phyloP scores from a whole-genome alignment of 805 yeast genomes.

The Torulaspora quercuum region DNA sequence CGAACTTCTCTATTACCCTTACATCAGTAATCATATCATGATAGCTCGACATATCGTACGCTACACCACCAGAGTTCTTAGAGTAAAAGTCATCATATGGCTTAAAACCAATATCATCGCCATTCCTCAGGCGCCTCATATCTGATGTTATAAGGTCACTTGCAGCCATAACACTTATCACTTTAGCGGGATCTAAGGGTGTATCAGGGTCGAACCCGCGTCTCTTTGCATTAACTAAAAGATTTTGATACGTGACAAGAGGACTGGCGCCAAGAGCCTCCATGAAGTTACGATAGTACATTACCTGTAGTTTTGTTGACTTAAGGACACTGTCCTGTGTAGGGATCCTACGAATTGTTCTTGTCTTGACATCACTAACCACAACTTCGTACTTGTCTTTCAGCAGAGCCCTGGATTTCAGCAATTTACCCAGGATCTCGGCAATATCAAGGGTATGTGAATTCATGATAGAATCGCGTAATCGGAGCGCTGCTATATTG shows the following conservation, averaged over 20 bases:
- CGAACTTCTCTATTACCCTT: conserved; percentile 24
- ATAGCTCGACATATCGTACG: conserved; percentile 24
- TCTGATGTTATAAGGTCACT: conserved; percentile 43
- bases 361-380: conserved; percentile 61
- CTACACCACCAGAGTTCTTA: not conserved
- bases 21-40: conserved; percentile 19
- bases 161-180: conserved; percentile 40
- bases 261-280: conserved; percentile 36
- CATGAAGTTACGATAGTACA: conserved; percentile 53
- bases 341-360: conserved; percentile 46
- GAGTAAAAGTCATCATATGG: conserved; percentile 37
- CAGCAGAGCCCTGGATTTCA: conserved; percentile 4
- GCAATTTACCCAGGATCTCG: conserved; percentile 21
- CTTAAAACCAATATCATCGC: conserved; percentile 42
- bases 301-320: conserved; percentile 56
- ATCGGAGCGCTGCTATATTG: not conserved
- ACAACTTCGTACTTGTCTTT: conserved; percentile 26
- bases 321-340: conserved; percentile 46
- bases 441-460: conserved; percentile 10
- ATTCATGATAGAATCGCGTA: conserved; percentile 8
- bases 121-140: conserved; percentile 44
- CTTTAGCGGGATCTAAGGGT: conserved; percentile 44
- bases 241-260: conserved; percentile 39
- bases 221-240: conserved; percentile 46
- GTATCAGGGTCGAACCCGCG: conserved; percentile 48